phyloP scores from a whole-genome alignment of 148 eudicot species.

The Bassia scoparia region DNA sequence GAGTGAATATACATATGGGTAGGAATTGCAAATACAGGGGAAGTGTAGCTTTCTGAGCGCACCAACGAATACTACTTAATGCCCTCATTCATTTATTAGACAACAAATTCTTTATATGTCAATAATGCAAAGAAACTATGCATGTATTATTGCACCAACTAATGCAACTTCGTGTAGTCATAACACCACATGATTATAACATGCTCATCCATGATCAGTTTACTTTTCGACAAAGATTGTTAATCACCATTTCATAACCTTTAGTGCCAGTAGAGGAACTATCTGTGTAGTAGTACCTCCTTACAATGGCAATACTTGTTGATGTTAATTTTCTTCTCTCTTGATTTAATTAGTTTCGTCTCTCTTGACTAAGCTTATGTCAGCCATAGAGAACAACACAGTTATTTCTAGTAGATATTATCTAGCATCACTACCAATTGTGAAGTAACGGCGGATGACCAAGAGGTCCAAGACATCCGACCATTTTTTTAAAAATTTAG shows the following conservation, averaged over 20 bases:
- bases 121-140: not conserved
- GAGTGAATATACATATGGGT: no score
- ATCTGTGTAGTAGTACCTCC: no score
- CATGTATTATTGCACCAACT: not conserved
- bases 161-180: no score
- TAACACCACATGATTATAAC: not conserved
- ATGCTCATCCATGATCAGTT: conserved; percentile 13
- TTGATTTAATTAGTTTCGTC: no score
- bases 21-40: no score
- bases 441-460: no score
- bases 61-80: not conserved
- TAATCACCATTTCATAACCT: not conserved
- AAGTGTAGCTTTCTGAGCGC: no score
- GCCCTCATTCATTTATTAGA: not conserved
- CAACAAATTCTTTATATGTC: not conserved
- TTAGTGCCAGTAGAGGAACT: not conserved
- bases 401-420: not conserved
- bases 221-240: not conserved
- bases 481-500: not conserved
- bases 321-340: no score
- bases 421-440: no score
- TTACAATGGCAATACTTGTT: no score
- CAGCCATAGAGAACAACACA: conserved; percentile 3
- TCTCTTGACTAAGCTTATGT: not conserved
- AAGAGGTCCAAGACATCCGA: no score